Evolutionary conservation across 1,284 basidiomycete genomes (phyloP), one percentile per base, ranked within the genome.

Genomic region (Leccinum laetum): DNA sequence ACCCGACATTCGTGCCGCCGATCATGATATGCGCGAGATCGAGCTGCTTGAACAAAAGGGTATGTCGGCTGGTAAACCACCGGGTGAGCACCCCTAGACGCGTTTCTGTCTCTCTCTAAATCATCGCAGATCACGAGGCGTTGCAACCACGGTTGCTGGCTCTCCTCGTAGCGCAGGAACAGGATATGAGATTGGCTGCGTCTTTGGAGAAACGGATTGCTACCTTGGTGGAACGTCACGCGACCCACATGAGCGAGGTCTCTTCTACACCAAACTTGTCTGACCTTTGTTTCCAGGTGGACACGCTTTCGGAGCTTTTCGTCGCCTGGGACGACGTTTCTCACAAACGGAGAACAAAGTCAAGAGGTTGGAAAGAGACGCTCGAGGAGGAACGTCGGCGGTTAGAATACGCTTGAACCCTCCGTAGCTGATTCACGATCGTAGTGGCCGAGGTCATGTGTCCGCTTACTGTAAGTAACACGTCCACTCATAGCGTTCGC

Each of bases 1-100:
- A 67, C 84, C 86, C 10, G 92, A 94, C 62, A 86, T 94, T 62
- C 89, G 91, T 18, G 84, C 86, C 44, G 91, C 91, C 11, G 92
- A 94, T 69, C 84, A 89, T 14, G 91, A 93, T 70, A 84, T 93
- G 81, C 83, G 84, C 32, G 91, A 93, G 73, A 91, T 94, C 55
- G 87, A 88, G 64, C 74, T 81, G 13, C 76, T 93, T 58, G 88
- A 91, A 67, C 83, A 83, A 70, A 89, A 86, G 69, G 90, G 90
- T 46, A 86, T 87, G 8, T 84, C 84, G 16, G 88, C 90, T 1
- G 91, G 91, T 5, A 90, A 87, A 68, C 83, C 93, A 4, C 79
- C 82, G 63, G 85, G 89, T 89, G 64, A 55, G 41, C 11, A 13
- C 35, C 35, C 35, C 35, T n/a, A 18, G 69, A 55, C 49, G 63